Base-by-base conservation (phyloP, 2,329 filamentous ascomycete genomes). In the Fusarium oligoseptatum region DNA sequence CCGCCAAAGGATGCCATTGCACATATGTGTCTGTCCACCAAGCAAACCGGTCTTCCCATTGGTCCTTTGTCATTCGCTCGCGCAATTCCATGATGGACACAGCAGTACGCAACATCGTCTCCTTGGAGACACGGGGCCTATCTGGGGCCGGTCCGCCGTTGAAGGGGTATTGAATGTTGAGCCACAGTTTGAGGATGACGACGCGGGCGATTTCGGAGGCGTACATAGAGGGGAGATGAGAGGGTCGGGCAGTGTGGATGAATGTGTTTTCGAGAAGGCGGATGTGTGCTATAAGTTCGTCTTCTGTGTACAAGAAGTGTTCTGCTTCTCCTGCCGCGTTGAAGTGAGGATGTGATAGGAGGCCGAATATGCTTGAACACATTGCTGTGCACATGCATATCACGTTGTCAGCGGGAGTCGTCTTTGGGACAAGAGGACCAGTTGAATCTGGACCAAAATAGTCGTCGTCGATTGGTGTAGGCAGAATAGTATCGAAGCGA, bases 1-100 rank as follows among this genome's bases (percentile, higher is more conserved):
- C 87, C 2, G 88, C 87, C 0, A 90, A 80, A 9, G 87, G 84
- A 72, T 90, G 88, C 88, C 88, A 90, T 67, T 88, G 88, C 15
- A 88, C 85, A 78, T 88, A 89, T 1, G 82, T 85, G 15, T 83
- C 78, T n/a, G 84, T 82, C 83, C 87, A 87, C 86, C 88, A 89
- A 22, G 79, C 77, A 78, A 84, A 88, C 4, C 83, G 79, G 14
- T 82, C 81, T 1, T 78, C 66, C 77, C 78, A 80, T 50, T 81
- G 82, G 5, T 80, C 79, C n/a, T 82, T 63, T 0, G 71, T 81
- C 58, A 80, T 78, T 29, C 78, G 77, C 22, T 82, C 81, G 45
- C 79, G 80, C 20, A 86, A 79, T 66, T 88, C 85, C 60, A 89
- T 83, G 58, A 85, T 83, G 17, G 86, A 84, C 20, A 88, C 78